phyloP scores from a whole-genome alignment of 768 basidiomycete genomes.

The Hericium coralloides region DNA sequence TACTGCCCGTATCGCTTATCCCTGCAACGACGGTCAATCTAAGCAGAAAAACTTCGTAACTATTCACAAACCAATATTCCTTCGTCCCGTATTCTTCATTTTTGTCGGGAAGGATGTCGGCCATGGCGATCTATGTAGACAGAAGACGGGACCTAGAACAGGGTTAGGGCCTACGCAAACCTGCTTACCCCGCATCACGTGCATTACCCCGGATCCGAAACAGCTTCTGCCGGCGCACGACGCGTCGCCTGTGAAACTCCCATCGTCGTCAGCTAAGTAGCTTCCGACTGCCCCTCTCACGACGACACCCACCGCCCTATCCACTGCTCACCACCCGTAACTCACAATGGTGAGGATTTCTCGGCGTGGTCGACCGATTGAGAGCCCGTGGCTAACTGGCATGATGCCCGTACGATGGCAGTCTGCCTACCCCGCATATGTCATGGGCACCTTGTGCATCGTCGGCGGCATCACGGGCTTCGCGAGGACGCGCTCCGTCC shows the following conservation, averaged over 20 bases:
- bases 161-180: background rate
- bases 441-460: constrained; percentile 69
- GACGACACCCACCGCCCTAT: background rate
- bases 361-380: too few species aligned
- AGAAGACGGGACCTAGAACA: background rate
- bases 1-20: constrained; percentile 62
- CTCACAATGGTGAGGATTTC: background rate
- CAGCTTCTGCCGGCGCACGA: background rate
- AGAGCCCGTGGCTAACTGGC: too few species aligned
- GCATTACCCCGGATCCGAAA: background rate
- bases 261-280: background rate
- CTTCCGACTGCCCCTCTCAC: background rate
- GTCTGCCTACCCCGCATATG: constrained; percentile 78
- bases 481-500: constrained; percentile 63
- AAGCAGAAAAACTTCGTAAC: background rate
- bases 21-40: constrained; percentile 28
- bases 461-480: constrained; percentile 72
- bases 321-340: background rate
- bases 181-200: background rate
- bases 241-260: background rate
- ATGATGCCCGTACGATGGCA: constrained; percentile 18
- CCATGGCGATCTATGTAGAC: constrained; percentile 1
- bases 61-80: constrained; percentile 48
- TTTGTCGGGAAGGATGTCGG: constrained; percentile 37
- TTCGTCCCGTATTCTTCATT: constrained; percentile 64